Base-by-base conservation (phyloP, 2,329 filamentous ascomycete species). In the Paramyrothecium sp. region DNA sequence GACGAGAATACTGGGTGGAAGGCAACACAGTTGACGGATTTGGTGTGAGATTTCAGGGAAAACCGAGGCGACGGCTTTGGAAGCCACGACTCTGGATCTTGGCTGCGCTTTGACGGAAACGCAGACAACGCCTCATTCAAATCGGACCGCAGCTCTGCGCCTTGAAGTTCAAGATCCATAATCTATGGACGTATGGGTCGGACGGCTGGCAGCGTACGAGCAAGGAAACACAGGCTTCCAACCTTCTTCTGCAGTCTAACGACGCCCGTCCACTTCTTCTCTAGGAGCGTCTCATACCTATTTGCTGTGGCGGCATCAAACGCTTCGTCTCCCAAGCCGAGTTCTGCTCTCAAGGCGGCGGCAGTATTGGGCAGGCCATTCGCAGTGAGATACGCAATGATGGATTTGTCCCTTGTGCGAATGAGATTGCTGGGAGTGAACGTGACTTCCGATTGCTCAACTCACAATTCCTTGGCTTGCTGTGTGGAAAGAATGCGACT, bases 241-340 rank as follows among this genome's bases (percentile, higher is more conserved):
- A 90, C 91, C 90, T 97, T 98, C 76, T 97, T 97, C 77, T 98
- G 94, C 73, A 98, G 75, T 60, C 94, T 85, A 67, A 97, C 92
- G 26, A 98, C 90, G 67, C 92, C 95, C 20, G 94, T 98, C 94
- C 94, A 98, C 80, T 98, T 98, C 84, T 97, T 97, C 81, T 98
- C 94, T 64, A 98, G 77, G 26, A 98, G 76, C 2, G 91, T 90
- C 75, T 97, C 92, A 77, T 97, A 98, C 77, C 96, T 97, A 80
- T 97, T 97, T 54, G 89, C 84, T 20, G 91, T 97, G 19, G 85
- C 83, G 60, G 90, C 81, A 71, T 97, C 92, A 67, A 96, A 93
- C 51, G 77, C 76, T 56, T 84, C 76, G 63, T 90, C 85, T 54
- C 87, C 83, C 4, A 97, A 82, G 56, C 83, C 82, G n/a, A 91